Conservation (phyloP, 1,284 basidiomycete species). For the Cutaneotrichosporon mucoides region DNA sequence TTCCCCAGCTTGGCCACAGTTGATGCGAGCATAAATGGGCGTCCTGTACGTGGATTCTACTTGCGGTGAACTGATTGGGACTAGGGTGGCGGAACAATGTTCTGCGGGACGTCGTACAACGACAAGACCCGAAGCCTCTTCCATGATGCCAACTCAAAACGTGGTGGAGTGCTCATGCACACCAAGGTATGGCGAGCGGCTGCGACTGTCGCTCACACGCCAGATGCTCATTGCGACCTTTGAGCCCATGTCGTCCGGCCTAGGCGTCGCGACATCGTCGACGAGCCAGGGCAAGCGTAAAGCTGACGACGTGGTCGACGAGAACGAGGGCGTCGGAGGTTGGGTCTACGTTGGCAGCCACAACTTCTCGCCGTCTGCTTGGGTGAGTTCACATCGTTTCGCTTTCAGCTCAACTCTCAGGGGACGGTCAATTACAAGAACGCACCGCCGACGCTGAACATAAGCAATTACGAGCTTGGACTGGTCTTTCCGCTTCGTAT, state of each 20-base stretch:
- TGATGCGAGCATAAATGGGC: constrained; percentile 28
- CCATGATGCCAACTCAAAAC: constrained; percentile 46
- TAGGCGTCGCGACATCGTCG: constrained; percentile 14
- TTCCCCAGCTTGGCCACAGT: constrained; percentile 45
- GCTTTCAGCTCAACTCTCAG: constrained; percentile 16
- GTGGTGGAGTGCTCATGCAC: constrained; percentile 48
- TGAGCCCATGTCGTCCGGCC: constrained; percentile 26
- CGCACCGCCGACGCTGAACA: constrained; percentile 26
- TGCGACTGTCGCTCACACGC: constrained; percentile 4
- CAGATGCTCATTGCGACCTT: constrained; percentile 43
- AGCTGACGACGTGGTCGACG: constrained; percentile 21
- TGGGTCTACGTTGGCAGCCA: constrained; percentile 47
- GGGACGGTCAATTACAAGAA: constrained; percentile 41
- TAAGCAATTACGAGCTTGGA: constrained; percentile 47
- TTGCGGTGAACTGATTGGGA: not conserved
- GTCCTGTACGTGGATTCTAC: constrained; percentile 19
- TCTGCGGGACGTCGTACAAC: constrained; percentile 34
- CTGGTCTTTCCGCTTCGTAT: constrained; percentile 45
- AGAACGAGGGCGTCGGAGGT: constrained; percentile 29
- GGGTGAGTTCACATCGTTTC: constrained; percentile 27
- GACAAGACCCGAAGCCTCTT: constrained; percentile 31
- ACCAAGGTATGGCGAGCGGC: constrained; percentile 35
- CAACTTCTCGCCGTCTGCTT: constrained; percentile 44
- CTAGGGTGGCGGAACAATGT: constrained; percentile 47
- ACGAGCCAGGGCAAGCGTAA: constrained; percentile 28